Percentiles rank a stretch among this genome's conserved stretches.
These are phyloP conservation scores for Dactylellina sp. DNA, from an alignment of 2,329 filamentous ascomycete genomes.

Conservation along the genomic window DNA sequence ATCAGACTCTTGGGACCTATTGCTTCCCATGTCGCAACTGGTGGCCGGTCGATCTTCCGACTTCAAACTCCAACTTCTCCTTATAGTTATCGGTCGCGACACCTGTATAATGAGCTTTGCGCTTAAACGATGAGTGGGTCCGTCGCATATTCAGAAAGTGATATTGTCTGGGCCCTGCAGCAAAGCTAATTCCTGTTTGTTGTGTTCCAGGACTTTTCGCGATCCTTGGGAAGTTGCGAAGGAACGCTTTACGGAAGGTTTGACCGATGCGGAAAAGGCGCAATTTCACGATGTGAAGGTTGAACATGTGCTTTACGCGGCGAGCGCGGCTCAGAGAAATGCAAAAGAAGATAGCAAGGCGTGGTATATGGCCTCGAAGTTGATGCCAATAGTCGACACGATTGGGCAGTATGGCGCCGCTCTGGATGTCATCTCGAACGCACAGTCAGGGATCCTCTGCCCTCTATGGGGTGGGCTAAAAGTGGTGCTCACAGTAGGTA, in stretches of 20 bases:
- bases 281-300: slow-evolving; percentile 57
- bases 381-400: slow-evolving; percentile 58
- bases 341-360: slow-evolving; percentile 56
- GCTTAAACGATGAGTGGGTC: background rate
- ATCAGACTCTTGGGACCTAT: background rate
- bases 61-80: background rate
- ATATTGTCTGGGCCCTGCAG: background rate
- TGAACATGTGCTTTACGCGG: slow-evolving; percentile 58
- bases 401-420: slow-evolving; percentile 60
- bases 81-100: background rate
- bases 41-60: too few species aligned
- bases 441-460: slow-evolving; percentile 57
- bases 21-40: background rate
- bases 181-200: background rate
- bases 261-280: slow-evolving; percentile 57
- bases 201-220: slow-evolving; percentile 16
- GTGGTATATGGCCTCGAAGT: slow-evolving; percentile 56
- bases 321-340: slow-evolving; percentile 58
- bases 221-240: slow-evolving; percentile 59
- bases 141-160: background rate
- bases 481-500: slow-evolving; percentile 58
- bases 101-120: background rate
- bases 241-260: slow-evolving; percentile 58
- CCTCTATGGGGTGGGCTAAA: slow-evolving; percentile 60
- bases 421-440: slow-evolving; percentile 59